A percentile compares a stretch with the other conserved stretches of the same genome.
phyloP scores from a whole-genome alignment of 2,329 filamentous ascomycete species.

The Fusarium sp. region DNA sequence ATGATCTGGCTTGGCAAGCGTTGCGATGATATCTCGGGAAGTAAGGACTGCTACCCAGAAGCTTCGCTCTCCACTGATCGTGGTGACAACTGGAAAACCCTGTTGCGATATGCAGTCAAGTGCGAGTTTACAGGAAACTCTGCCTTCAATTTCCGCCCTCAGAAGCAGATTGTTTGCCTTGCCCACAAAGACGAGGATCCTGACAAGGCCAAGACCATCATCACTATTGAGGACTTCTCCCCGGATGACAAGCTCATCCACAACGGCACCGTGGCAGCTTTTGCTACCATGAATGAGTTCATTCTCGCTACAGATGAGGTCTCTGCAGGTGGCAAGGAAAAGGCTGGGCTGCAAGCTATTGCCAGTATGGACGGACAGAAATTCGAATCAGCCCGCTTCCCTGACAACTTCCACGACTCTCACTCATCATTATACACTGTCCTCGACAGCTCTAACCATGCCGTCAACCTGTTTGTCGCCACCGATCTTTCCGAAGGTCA shows the following conservation, averaged over 20 bases:
- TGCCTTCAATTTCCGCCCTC: conserved; percentile 64
- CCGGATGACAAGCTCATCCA: conserved; percentile 65
- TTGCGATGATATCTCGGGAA: conserved; percentile 66
- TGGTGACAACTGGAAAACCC: conserved; percentile 80
- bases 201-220: conserved; percentile 73
- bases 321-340: conserved; percentile 65
- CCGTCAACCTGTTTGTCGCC: conserved; percentile 92
- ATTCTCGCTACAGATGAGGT: conserved; percentile 82
- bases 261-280: conserved; percentile 76
- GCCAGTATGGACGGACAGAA: conserved; percentile 85
- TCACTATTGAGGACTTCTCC: conserved; percentile 85
- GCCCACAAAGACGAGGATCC: conserved; percentile 66
- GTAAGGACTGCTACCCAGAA: conserved; percentile 73
- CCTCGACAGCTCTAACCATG: conserved; percentile 92
- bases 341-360: conserved; percentile 78
- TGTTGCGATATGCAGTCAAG: conserved; percentile 79
- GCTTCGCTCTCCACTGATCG: conserved; percentile 84
- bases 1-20: conserved; percentile 87
- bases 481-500: conserved; percentile 73
- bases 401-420: conserved; percentile 81
- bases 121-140: conserved; percentile 86
- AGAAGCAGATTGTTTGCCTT: conserved; percentile 70
- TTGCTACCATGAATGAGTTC: conserved; percentile 96
- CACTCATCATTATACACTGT: conserved; percentile 90
- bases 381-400: conserved; percentile 88